Evolutionary conservation across 2,329 filamentous ascomycete species (phyloP).

Genomic region (Aspergillus quadrilineatus): DNA sequence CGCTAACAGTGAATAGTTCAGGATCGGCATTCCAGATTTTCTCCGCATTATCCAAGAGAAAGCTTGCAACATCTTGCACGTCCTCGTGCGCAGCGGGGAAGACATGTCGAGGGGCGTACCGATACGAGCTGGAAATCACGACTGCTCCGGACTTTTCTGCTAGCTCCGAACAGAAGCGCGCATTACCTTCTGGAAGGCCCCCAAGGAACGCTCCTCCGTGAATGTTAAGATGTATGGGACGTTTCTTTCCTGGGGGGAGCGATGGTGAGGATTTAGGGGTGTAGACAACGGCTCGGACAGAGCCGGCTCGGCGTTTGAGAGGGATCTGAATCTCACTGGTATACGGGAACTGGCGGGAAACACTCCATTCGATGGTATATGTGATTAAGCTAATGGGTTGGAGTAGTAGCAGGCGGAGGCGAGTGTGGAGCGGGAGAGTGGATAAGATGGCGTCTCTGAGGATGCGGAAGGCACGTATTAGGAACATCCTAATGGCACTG

Average conservation of each 20-base stretch:
- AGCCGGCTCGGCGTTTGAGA: conserved; percentile 7
- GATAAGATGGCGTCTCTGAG: conserved; percentile 37
- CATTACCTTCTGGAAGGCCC: conserved; percentile 17
- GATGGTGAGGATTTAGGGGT: neutral
- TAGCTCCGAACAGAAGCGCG: conserved; percentile 24
- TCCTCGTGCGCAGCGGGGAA: conserved; percentile 48
- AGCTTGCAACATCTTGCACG: conserved; percentile 45
- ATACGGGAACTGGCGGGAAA: conserved; percentile 5
- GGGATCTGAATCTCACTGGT: conserved; percentile 9
- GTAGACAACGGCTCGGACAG: conserved; percentile 14
- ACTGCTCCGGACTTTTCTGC: conserved; percentile 44
- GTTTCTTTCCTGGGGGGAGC: neutral
- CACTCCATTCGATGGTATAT: conserved; percentile 36
- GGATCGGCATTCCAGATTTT: conserved; percentile 26
- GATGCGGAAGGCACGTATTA: conserved; percentile 5
- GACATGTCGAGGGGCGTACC: conserved; percentile 41
- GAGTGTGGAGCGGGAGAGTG: conserved; percentile 39
- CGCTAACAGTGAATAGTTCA: conserved; percentile 45
- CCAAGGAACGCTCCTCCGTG: conserved; percentile 17
- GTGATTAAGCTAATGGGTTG: conserved; percentile 44
- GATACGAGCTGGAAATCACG: conserved; percentile 41
- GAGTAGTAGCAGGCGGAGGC: conserved; percentile 48
- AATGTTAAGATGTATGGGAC: conserved; percentile 16
- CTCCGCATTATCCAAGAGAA: conserved; percentile 41
- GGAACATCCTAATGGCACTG: neutral